Conservation (phyloP, 495 filamentous ascomycete species). For the Penicillium atrosanguineum region DNA sequence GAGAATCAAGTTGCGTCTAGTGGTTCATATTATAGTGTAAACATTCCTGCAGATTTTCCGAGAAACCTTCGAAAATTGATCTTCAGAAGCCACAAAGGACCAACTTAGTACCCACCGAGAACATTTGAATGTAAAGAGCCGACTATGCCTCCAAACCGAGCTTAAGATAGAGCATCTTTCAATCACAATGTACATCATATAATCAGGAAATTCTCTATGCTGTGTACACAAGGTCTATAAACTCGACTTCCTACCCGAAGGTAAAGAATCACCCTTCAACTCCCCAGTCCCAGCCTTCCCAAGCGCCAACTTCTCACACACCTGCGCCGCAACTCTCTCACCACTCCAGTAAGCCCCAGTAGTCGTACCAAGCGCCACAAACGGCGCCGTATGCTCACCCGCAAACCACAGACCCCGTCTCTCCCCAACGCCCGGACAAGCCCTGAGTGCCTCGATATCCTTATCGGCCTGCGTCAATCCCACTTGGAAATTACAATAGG, state of each 20-base stretch:
- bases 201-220: background rate
- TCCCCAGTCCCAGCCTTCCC: constrained; percentile 22
- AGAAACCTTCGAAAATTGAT: too few relatives aligned
- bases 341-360: constrained; percentile 94
- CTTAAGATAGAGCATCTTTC: background rate
- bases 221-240: background rate
- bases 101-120: too few relatives aligned
- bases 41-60: too few relatives aligned
- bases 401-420: constrained; percentile 82
- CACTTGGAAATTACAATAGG: constrained; percentile 85
- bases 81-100: too few relatives aligned
- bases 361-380: constrained; percentile 80
- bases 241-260: constrained; percentile 16
- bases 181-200: background rate
- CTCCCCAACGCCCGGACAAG: constrained; percentile 53
- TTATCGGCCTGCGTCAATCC: constrained; percentile 63
- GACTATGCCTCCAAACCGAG: too few relatives aligned
- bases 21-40: too few relatives aligned
- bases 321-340: constrained; percentile 68
- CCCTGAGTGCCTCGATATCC: constrained; percentile 71
- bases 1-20: too few relatives aligned
- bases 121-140: too few relatives aligned
- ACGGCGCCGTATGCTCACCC: constrained; percentile 91
- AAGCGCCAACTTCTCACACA: constrained; percentile 45
- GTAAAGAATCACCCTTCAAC: constrained; percentile 38